phyloP scores from a whole-genome alignment of 2,329 filamentous ascomycete species.

The Penicillium glabrum region DNA sequence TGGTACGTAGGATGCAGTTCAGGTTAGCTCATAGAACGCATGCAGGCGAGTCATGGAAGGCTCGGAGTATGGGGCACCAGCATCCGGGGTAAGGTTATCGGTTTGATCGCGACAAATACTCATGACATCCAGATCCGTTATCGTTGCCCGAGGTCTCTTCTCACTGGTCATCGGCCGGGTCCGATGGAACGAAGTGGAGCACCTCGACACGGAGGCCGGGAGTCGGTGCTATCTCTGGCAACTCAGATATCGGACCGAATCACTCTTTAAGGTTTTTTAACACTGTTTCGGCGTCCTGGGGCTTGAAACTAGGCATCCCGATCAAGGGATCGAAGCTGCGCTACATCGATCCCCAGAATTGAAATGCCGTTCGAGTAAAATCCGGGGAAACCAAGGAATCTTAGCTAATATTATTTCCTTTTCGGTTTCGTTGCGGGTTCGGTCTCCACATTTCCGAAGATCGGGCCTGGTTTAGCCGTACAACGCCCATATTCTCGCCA shows the following conservation, averaged over 20 bases:
- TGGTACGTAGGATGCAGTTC: neutral
- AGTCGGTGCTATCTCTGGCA: neutral
- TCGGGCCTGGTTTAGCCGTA: neutral
- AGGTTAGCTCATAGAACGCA: neutral
- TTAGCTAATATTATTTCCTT: slow-evolving; percentile 2
- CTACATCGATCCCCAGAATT: neutral
- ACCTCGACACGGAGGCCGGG: neutral
- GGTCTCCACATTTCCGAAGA: neutral
- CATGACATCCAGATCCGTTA: neutral
- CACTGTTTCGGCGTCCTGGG: neutral
- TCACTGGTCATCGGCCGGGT: slow-evolving; percentile 3
- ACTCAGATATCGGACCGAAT: neutral
- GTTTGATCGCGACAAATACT: neutral
- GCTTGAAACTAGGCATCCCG: neutral
- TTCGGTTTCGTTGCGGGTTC: neutral
- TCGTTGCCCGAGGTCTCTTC: neutral
- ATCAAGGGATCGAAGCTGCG: neutral
- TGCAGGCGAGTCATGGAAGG: neutral
- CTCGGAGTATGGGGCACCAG: neutral
- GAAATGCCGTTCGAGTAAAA: neutral
- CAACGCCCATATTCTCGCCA: neutral
- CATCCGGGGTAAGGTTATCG: neutral
- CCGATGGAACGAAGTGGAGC: slow-evolving; percentile 4
- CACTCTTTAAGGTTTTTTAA: neutral
- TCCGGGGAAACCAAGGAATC: neutral